These are phyloP conservation scores for Lentinula detonsa DNA, from an alignment of 768 basidiomycete genomes.

Conservation along the genomic window DNA sequence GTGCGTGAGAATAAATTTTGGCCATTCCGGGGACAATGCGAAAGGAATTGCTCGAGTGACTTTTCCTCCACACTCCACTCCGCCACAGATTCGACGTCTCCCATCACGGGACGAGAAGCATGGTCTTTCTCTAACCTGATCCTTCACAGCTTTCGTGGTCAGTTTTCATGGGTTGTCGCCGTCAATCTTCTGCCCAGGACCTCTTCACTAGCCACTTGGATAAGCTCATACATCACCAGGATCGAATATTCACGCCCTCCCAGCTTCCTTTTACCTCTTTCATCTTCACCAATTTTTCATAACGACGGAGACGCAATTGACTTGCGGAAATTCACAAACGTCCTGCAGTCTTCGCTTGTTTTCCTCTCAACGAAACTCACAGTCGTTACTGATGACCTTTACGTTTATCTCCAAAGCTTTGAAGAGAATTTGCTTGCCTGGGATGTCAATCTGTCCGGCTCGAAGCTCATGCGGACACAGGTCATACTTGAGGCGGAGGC, in stretches of 20 bases:
- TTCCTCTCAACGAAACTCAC: neutral
- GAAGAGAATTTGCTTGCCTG: neutral
- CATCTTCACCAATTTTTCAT: neutral
- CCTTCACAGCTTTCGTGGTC: neutral
- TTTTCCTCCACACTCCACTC: neutral
- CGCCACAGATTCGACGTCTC: neutral
- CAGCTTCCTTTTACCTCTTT: neutral
- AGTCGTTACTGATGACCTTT: neutral
- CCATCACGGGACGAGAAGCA: neutral
- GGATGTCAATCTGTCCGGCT: neutral
- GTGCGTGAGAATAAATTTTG: neutral
- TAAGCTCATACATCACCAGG: neutral
- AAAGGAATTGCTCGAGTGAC: neutral
- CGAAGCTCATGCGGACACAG: neutral
- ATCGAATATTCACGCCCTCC: neutral
- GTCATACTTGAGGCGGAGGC: neutral
- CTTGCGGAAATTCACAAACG: neutral
- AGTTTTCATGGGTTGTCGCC: neutral
- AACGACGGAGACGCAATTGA: constrained; percentile 3
- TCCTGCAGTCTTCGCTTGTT: neutral
- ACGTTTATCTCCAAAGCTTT: neutral
- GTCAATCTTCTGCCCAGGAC: neutral
- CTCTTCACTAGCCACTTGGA: neutral
- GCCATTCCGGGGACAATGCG: neutral
- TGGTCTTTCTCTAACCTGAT: neutral